phyloP scores from a whole-genome alignment of 2,329 filamentous ascomycete species.

The Colletotrichum magnum region DNA sequence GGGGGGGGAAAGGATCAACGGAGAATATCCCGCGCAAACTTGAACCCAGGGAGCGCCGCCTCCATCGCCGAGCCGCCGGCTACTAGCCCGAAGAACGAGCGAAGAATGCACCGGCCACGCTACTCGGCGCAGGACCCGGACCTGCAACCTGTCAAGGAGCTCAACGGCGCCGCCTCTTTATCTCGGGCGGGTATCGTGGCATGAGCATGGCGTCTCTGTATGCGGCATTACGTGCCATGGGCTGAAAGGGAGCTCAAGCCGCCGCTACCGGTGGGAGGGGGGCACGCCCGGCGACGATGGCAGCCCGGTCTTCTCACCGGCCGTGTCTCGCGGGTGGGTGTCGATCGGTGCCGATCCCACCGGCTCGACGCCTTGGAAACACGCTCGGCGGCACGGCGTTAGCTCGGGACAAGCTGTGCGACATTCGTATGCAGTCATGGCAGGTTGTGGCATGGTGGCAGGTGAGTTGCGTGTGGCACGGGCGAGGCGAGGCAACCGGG shows the following conservation, averaged over 20 bases:
- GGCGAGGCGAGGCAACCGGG: slow-evolving; percentile 6
- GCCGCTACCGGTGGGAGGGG: not conserved
- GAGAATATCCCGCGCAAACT: slow-evolving; percentile 23
- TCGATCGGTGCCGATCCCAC: slow-evolving; percentile 37
- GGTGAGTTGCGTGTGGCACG: slow-evolving; percentile 11
- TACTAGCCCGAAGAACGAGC: not conserved
- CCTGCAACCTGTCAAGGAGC: not conserved
- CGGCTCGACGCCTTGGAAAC: not conserved
- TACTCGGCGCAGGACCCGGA: no score
- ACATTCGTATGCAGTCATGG: slow-evolving; percentile 27
- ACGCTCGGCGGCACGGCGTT: slow-evolving; percentile 24
- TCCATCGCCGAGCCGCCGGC: not conserved
- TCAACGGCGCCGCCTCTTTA: not conserved
- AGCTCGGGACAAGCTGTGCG: slow-evolving; percentile 11
- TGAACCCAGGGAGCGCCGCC: not conserved
- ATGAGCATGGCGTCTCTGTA: not conserved
- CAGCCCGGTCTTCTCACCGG: slow-evolving; percentile 24
- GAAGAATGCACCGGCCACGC: not conserved
- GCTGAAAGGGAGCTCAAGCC: not conserved
- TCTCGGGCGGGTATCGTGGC: not conserved
- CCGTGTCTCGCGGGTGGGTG: slow-evolving; percentile 11
- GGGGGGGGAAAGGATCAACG: not conserved
- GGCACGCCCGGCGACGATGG: not conserved
- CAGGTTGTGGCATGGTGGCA: slow-evolving; percentile 19
- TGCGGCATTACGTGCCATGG: not conserved